Evolutionary conservation across 1,284 basidiomycete species (phyloP), one percentile per base, ranked within the genome.

Genomic region (Neolentinus lepideus): DNA sequence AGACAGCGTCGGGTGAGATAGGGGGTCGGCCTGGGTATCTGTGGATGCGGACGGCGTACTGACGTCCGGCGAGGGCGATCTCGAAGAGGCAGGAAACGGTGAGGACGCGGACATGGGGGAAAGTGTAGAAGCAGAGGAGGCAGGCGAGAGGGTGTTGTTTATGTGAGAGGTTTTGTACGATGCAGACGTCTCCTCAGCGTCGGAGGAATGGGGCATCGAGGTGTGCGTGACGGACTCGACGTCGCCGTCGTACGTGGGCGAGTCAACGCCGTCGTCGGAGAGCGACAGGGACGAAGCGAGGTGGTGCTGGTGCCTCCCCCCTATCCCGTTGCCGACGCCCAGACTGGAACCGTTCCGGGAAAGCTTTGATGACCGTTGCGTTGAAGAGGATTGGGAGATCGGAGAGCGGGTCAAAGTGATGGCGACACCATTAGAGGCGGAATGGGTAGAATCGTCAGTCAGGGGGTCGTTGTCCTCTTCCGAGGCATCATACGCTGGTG

Each of bases 171-270:
- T 56, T 47, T 57, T 56, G 36, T 59, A 62, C 52, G 57, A 56
- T 65, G 58, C 54, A 50, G 69, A 59, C 46, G 65, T 60, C 50
- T 64, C 51, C 69, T 47, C 75, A 73, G 11, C 70, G 70, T 31
- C 77, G 75, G 36, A 75, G n/a, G 81, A 87, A 3, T 86, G 6
- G 16, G 38, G 38, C 6, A 21, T n/a, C 38, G 38, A 16, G 38
- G 38, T 43, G 16, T 43, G 38, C 38, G 38, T 43, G 16, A 21
- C 19, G 38, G 38, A 43, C 68, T 95, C 92, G 57, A 95, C 77
- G 70, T 95, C 92, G 45, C 92, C 92, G 64, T 95, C 92, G 67
- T 94, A 94, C 0, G 92, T 94, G 29, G 88, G 88, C 0, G 85
- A 88, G 65, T 91, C 89, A 10, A 87, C 78, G 56, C 88, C 85